A percentile compares a stretch with the other conserved stretches of the same genome.
phyloP scores from a whole-genome alignment of 345 rosid genomes.

The Rhizophora apiculata region DNA sequence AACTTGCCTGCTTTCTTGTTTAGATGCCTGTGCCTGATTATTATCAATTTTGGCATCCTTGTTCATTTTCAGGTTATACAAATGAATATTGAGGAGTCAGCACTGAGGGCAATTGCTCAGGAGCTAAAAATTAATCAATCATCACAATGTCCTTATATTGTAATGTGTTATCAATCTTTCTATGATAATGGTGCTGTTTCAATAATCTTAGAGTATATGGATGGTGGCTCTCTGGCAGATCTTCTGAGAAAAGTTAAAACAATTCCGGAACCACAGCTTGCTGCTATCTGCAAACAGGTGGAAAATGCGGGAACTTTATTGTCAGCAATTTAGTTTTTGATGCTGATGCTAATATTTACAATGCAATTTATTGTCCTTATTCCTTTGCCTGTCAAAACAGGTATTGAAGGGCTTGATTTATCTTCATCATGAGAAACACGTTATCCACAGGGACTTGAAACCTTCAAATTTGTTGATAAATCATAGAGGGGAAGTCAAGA shows the following conservation, averaged over 20 bases:
- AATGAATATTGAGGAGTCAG: conserved; percentile 67
- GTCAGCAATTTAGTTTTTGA: neutral
- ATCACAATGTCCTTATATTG: conserved; percentile 71
- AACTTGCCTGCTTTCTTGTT: neutral
- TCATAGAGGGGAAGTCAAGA: conserved; percentile 93
- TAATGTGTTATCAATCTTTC: conserved; percentile 77
- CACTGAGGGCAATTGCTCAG: conserved; percentile 61
- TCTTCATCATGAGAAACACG: conserved; percentile 82
- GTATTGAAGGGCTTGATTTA: conserved; percentile 75
- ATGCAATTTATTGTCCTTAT: conserved; percentile 4
- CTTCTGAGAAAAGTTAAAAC: conserved; percentile 62
- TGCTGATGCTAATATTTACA: neutral
- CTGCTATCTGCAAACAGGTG: conserved; percentile 87
- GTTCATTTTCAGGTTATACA: conserved; percentile 54
- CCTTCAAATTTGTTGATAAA: conserved; percentile 87
- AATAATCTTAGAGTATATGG: conserved; percentile 86
- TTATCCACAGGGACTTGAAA: conserved; percentile 81
- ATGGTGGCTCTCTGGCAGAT: conserved; percentile 86
- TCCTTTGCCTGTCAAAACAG: conserved; percentile 32
- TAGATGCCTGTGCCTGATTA: neutral
- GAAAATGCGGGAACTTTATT: conserved; percentile 1
- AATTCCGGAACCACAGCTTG: conserved; percentile 67
- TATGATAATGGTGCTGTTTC: conserved; percentile 79
- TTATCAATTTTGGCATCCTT: neutral
- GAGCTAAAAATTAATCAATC: conserved; percentile 84